Conservation (phyloP, 140 eudicot species). For the Bidens hawaiensis region DNA sequence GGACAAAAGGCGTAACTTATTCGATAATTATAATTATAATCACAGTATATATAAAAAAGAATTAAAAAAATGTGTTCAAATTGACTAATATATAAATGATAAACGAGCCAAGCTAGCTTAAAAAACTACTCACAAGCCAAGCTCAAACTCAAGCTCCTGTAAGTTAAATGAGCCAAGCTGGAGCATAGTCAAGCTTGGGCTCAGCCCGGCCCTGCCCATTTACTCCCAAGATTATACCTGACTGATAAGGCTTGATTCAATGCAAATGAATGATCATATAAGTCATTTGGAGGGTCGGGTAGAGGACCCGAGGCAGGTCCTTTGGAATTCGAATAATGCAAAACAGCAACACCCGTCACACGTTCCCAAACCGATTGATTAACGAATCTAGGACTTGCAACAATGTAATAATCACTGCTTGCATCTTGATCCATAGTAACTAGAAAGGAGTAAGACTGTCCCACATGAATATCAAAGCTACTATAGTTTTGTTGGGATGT, state of each 20-base stretch:
- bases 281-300: slow-evolving; percentile 77
- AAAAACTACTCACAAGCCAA: too few relatives aligned
- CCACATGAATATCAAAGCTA: slow-evolving; percentile 78
- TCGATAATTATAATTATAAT: too few relatives aligned
- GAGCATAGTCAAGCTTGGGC: too few relatives aligned
- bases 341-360: slow-evolving; percentile 79
- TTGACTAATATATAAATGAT: too few relatives aligned
- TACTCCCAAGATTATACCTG: slow-evolving; percentile 63
- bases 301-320: slow-evolving; percentile 76
- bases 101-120: too few relatives aligned
- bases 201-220: too few relatives aligned
- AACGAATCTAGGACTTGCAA: slow-evolving; percentile 81
- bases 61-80: too few relatives aligned
- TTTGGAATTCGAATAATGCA: slow-evolving; percentile 74
- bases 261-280: slow-evolving; percentile 52
- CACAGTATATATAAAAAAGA: too few relatives aligned
- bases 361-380: slow-evolving; percentile 66
- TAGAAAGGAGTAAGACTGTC: slow-evolving; percentile 81
- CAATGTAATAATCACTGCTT: slow-evolving; percentile 74
- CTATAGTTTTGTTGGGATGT: slow-evolving; percentile 30
- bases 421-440: slow-evolving; percentile 95
- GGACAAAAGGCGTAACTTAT: too few relatives aligned
- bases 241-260: slow-evolving; percentile 78
- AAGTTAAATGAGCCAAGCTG: too few relatives aligned
- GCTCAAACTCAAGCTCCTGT: too few relatives aligned